Percentiles rank a stretch among this genome's conserved stretches.
Evolutionary conservation across 2,329 filamentous ascomycete genomes (phyloP).

Genomic region (Claviceps humidiphila): DNA sequence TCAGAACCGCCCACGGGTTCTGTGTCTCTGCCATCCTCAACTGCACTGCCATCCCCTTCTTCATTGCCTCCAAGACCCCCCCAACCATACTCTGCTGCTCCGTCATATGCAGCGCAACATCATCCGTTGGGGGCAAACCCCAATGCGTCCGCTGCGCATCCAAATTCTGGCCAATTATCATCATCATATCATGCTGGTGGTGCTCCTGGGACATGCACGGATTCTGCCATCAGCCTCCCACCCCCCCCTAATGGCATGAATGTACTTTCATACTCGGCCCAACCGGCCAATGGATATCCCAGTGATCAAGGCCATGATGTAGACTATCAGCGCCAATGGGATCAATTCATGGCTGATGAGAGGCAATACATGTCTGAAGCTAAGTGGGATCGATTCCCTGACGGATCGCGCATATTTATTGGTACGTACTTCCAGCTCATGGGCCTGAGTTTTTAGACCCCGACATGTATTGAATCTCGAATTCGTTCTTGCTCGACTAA

Average conservation of each 20-base stretch:
- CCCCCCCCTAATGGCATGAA: slow-evolving; percentile 17
- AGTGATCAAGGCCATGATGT: slow-evolving; percentile 21
- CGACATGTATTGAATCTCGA: background rate
- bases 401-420: slow-evolving; percentile 67
- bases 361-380: slow-evolving; percentile 63
- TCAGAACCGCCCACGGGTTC: slow-evolving; percentile 15
- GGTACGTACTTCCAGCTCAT: slow-evolving; percentile 36
- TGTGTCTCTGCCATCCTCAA: slow-evolving; percentile 17
- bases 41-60: slow-evolving; percentile 24
- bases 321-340: slow-evolving; percentile 53
- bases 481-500: slow-evolving; percentile 6
- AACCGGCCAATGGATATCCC: slow-evolving; percentile 14
- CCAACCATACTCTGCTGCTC: slow-evolving; percentile 23
- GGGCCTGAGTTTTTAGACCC: slow-evolving; percentile 1
- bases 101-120: slow-evolving; percentile 25
- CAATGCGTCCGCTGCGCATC: slow-evolving; percentile 18
- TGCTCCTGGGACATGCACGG: slow-evolving; percentile 19
- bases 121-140: slow-evolving; percentile 19
- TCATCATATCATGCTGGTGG: slow-evolving; percentile 20
- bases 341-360: slow-evolving; percentile 60
- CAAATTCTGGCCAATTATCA: slow-evolving; percentile 20
- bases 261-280: slow-evolving; percentile 14
- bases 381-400: slow-evolving; percentile 69
- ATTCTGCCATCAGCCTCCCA: slow-evolving; percentile 18
- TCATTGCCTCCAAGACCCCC: slow-evolving; percentile 36